phyloP scores from a whole-genome alignment of 306 rosid genomes.

The Sesbania bispinosa region DNA sequence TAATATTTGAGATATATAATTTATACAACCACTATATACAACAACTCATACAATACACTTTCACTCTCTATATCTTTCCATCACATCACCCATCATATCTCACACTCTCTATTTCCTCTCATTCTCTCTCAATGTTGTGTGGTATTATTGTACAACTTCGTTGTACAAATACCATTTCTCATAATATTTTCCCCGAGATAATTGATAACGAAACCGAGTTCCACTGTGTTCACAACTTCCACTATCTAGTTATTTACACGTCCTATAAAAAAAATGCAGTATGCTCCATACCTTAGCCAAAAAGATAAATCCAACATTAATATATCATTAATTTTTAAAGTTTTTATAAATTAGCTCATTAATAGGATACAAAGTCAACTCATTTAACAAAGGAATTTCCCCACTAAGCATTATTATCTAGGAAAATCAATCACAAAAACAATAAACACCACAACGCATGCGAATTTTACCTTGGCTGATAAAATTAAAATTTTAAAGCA shows the following conservation, averaged over 20 bases:
- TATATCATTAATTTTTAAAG: constrained; percentile 8
- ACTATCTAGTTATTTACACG: background rate
- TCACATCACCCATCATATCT: no score
- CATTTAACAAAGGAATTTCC: constrained; percentile 5
- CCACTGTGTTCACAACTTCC: background rate
- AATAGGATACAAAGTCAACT: background rate
- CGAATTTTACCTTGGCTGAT: background rate
- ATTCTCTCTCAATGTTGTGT: no score
- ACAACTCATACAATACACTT: no score
- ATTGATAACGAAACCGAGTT: background rate
- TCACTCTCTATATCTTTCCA: no score
- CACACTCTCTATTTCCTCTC: no score
- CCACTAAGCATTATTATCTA: background rate
- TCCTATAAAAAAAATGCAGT: background rate
- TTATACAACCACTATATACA: no score
- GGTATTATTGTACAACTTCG: no score
- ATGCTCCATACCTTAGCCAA: background rate
- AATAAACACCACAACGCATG: background rate
- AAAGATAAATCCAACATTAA: background rate
- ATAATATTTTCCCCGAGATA: background rate
- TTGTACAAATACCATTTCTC: no score
- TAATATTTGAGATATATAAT: no score
- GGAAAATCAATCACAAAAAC: constrained; percentile 18
- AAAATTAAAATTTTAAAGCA: constrained; percentile 17
- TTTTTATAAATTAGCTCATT: background rate